These are phyloP conservation scores for Xerocomellus chrysenteron DNA, from an alignment of 768 basidiomycete genomes.

Conservation along the genomic window DNA sequence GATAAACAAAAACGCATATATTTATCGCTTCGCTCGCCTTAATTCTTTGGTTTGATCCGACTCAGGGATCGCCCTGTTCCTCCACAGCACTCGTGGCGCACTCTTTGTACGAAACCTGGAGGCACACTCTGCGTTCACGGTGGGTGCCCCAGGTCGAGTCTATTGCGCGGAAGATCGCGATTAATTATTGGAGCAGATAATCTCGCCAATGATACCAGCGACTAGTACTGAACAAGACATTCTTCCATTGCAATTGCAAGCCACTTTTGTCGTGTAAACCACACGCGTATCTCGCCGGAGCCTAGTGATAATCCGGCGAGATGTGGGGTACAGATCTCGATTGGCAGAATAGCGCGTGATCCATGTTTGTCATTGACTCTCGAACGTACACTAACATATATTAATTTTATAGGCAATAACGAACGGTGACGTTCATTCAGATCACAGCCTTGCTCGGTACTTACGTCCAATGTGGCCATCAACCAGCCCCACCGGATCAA, in stretches of 20 bases:
- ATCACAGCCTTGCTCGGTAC: constrained; percentile 8
- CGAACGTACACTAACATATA: no score
- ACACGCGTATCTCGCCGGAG: constrained; percentile 1
- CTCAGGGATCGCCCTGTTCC: constrained; percentile 21
- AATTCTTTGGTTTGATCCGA: constrained; percentile 26
- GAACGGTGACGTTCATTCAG: constrained; percentile 10
- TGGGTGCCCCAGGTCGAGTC: constrained; percentile 1
- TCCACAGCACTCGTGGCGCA: constrained; percentile 9
- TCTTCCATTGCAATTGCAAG: constrained; percentile 15
- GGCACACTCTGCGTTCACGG: constrained; percentile 6
- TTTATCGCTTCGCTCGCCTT: constrained; percentile 8
- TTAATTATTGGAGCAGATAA: not conserved
- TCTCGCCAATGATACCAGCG: constrained; percentile 3
- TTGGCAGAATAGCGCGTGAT: constrained; percentile 1
- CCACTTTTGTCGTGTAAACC: constrained; percentile 12
- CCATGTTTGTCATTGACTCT: constrained; percentile 6
- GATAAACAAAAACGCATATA: constrained; percentile 11
- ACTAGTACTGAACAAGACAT: constrained; percentile 3
- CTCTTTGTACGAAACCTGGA: constrained; percentile 5
- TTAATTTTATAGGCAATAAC: not conserved
- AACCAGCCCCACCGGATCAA: constrained; percentile 4
- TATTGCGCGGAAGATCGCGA: constrained; percentile 16
- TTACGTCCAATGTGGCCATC: constrained; percentile 6
- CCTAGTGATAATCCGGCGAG: constrained; percentile 7
- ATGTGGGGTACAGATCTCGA: constrained; percentile 24